Conservation (phyloP, 345 rosid species). For the Ceriops zippeliana region DNA sequence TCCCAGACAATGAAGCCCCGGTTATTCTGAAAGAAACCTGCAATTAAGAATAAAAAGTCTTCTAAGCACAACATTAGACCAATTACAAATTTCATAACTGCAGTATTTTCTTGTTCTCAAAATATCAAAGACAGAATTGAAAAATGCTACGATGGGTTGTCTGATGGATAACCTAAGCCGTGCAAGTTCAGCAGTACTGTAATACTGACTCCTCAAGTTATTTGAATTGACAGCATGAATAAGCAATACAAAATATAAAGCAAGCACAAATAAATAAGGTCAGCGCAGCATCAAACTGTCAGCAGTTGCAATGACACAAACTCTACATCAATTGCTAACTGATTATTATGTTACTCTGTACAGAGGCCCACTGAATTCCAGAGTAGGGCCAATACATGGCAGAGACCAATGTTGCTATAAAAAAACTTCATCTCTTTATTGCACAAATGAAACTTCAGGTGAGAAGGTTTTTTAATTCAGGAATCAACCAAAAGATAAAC, state of each 20-base stretch:
- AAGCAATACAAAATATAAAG: background rate
- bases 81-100: background rate
- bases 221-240: no score
- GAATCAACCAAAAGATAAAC: conserved; percentile 12
- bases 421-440: background rate
- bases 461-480: conserved; percentile 1
- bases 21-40: conserved; percentile 81
- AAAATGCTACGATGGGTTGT: background rate
- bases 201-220: no score
- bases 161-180: no score
- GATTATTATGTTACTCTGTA: background rate
- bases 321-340: background rate
- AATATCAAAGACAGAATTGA: background rate
- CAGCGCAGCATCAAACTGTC: background rate
- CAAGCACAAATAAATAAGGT: background rate
- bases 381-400: no score
- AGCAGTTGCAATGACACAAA: background rate
- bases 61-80: background rate
- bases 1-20: conserved; percentile 77
- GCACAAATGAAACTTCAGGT: background rate
- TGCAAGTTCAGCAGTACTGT: no score
- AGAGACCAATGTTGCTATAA: no score
- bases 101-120: background rate
- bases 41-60: conserved; percentile 4
- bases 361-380: no score